A percentile compares a stretch with the other conserved stretches of the same genome.
Evolutionary conservation across 2,329 filamentous ascomycete genomes (phyloP).

Genomic region (Didymella keratinophila): DNA sequence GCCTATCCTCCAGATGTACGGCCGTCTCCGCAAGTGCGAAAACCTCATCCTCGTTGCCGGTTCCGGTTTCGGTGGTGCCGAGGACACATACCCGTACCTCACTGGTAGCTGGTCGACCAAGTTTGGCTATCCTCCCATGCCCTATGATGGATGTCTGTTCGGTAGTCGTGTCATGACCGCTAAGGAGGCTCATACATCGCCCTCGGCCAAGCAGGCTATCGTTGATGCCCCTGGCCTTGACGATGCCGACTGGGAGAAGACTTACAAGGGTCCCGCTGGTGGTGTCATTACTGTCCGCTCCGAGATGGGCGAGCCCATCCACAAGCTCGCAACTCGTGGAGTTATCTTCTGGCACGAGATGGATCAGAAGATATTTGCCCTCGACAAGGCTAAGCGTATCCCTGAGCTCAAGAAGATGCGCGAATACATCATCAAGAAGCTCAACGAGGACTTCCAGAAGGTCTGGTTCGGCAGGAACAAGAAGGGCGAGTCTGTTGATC

Average conservation of each 20-base stretch:
- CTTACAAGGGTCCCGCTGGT: conserved; percentile 75
- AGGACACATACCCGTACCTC: conserved; percentile 59
- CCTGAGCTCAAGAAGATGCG: conserved; percentile 54
- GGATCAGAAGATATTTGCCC: conserved; percentile 96
- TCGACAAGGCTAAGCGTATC: conserved; percentile 78
- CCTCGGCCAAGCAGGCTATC: conserved; percentile 56
- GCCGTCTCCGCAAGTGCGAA: conserved; percentile 54
- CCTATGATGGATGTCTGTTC: conserved; percentile 58
- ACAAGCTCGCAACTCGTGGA: conserved; percentile 97
- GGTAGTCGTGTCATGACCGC: conserved; percentile 59
- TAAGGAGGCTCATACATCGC: conserved; percentile 56
- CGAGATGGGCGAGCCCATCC: conserved; percentile 99
- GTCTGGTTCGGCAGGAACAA: conserved; percentile 58
- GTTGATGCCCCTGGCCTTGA: conserved; percentile 54
- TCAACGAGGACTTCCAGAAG: conserved; percentile 60
- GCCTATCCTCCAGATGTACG: conserved; percentile 58
- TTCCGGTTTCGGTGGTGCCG: conserved; percentile 57
- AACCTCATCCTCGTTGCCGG: conserved; percentile 59
- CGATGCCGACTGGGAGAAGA: conserved; percentile 57
- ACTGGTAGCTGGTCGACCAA: conserved; percentile 55
- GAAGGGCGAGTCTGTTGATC: conserved; percentile 54
- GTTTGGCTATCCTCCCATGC: conserved; percentile 57
- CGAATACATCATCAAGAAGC: conserved; percentile 56
- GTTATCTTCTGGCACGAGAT: conserved; percentile 98
- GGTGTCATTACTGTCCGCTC: conserved; percentile 96